Percentiles rank a stretch among this genome's conserved stretches.
These are phyloP conservation scores for Lepraria neglecta DNA, from an alignment of 495 filamentous ascomycete genomes.

Conservation along the genomic window DNA sequence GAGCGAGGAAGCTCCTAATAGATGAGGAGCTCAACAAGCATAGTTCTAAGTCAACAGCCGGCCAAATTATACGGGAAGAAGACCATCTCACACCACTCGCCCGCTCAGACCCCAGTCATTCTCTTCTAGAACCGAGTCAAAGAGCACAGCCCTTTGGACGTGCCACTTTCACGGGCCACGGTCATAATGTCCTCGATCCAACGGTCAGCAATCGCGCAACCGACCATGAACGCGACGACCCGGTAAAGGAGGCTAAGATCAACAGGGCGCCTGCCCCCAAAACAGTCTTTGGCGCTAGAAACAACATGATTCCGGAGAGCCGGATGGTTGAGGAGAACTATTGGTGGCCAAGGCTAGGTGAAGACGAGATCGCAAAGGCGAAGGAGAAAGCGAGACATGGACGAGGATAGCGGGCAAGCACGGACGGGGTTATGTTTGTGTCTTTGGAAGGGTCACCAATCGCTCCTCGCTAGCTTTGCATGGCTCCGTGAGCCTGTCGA, in stretches of 20 bases:
- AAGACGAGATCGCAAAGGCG: constrained; percentile 15
- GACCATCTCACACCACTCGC: background rate
- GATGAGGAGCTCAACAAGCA: background rate
- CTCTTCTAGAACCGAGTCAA: too few species aligned
- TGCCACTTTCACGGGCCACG: too few species aligned
- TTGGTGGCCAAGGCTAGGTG: constrained; percentile 39
- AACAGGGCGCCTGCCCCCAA: background rate
- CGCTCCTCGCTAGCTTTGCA: too few species aligned
- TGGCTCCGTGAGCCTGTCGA: too few species aligned
- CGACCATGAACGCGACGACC: background rate
- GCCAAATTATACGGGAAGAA: background rate
- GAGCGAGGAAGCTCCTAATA: constrained; percentile 36
- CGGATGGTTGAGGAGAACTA: constrained; percentile 37
- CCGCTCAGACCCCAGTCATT: background rate
- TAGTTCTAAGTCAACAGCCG: too few species aligned
- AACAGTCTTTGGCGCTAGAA: constrained; percentile 18
- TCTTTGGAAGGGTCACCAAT: too few species aligned
- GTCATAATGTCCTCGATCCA: too few species aligned
- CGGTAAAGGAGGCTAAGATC: background rate
- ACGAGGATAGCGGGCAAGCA: background rate
- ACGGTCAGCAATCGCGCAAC: too few species aligned
- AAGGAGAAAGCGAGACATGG: constrained; percentile 1
- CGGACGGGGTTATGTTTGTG: too few species aligned
- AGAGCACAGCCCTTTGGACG: too few species aligned
- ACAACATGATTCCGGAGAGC: constrained; percentile 21